A percentile compares a stretch with the other conserved stretches of the same genome.
phyloP scores from a whole-genome alignment of 768 basidiomycete species.

The Daedaleopsis nitida region DNA sequence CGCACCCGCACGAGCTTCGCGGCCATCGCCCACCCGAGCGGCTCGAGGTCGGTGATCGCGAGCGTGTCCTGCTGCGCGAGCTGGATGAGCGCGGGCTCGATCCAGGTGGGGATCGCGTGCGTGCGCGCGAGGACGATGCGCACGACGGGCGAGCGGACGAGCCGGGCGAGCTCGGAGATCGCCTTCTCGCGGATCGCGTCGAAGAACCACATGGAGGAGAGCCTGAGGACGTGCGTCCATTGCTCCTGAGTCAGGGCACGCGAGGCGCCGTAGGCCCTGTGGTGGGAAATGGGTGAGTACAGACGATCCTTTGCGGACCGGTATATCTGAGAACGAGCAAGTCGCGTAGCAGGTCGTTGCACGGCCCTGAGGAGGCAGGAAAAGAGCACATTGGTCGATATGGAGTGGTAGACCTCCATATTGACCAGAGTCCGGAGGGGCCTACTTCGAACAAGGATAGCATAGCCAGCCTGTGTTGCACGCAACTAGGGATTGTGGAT shows the following conservation, averaged over 20 bases:
- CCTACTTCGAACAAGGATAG: too few species aligned
- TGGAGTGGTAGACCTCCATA: too few species aligned
- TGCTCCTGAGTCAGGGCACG: conserved; percentile 5
- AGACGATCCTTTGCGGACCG: neutral
- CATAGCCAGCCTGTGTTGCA: too few species aligned
- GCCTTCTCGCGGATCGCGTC: conserved; percentile 13
- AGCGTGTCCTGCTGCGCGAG: conserved; percentile 14
- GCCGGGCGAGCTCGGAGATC: conserved; percentile 3
- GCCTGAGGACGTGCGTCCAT: conserved; percentile 19
- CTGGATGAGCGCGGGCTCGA: conserved; percentile 15
- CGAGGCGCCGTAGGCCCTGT: neutral
- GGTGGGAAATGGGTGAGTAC: neutral
- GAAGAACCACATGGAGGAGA: conserved; percentile 20
- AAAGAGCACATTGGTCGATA: too few species aligned
- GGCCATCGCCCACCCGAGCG: conserved; percentile 9
- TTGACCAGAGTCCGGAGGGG: too few species aligned
- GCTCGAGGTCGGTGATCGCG: conserved; percentile 6
- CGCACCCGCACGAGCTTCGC: conserved; percentile 12
- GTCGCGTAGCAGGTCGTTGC: too few species aligned
- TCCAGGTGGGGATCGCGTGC: conserved; percentile 10
- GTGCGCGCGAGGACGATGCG: conserved; percentile 12
- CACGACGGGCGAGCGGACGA: conserved; percentile 4
- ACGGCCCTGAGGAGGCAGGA: too few species aligned
- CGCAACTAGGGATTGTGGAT: too few species aligned
- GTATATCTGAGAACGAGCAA: neutral